These are phyloP conservation scores for Sporothrix variecibatus DNA, from an alignment of 2,329 filamentous ascomycete species.

Conservation along the genomic window DNA sequence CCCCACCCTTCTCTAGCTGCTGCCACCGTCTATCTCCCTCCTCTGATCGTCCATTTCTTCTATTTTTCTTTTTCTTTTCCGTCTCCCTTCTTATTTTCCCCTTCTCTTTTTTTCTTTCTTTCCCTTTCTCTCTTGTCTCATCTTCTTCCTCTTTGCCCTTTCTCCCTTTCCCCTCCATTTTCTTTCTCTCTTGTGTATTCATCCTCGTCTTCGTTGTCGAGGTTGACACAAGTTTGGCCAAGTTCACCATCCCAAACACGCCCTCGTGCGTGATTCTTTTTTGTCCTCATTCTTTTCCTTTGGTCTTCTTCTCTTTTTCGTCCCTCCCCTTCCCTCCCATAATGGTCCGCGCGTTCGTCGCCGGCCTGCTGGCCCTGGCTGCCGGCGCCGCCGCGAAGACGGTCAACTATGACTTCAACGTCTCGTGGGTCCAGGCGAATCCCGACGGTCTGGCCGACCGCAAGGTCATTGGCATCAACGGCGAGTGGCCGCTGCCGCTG, in stretches of 20 bases:
- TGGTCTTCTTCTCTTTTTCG: not conserved
- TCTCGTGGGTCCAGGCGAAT: slow-evolving; percentile 70
- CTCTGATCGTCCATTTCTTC: slow-evolving; percentile 1
- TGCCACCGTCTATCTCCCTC: not conserved
- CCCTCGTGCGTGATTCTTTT: slow-evolving; percentile 17
- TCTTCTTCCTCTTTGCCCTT: not conserved
- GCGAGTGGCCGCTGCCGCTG: slow-evolving; percentile 70
- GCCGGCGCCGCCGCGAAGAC: slow-evolving; percentile 41
- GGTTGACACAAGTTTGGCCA: slow-evolving; percentile 17
- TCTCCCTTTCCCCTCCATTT: not conserved
- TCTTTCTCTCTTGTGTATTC: not conserved
- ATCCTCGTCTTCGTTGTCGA: slow-evolving; percentile 1
- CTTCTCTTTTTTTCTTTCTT: not conserved
- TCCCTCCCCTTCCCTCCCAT: not conserved
- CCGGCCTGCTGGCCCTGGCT: slow-evolving; percentile 27
- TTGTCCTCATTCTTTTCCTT: not conserved
- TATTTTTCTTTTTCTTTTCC: slow-evolving; percentile 11
- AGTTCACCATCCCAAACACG: not conserved
- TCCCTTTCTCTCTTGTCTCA: not conserved
- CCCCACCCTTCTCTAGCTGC: slow-evolving; percentile 10
- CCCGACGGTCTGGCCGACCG: slow-evolving; percentile 68
- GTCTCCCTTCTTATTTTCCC: not conserved
- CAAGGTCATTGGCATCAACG: slow-evolving; percentile 75
- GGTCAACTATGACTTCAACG: slow-evolving; percentile 65
- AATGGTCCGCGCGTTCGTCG: slow-evolving; percentile 25